Percentiles rank a stretch among this genome's conserved stretches.
Conservation (phyloP, 2,329 filamentous ascomycete species). For the Colletotrichum musicola region DNA sequence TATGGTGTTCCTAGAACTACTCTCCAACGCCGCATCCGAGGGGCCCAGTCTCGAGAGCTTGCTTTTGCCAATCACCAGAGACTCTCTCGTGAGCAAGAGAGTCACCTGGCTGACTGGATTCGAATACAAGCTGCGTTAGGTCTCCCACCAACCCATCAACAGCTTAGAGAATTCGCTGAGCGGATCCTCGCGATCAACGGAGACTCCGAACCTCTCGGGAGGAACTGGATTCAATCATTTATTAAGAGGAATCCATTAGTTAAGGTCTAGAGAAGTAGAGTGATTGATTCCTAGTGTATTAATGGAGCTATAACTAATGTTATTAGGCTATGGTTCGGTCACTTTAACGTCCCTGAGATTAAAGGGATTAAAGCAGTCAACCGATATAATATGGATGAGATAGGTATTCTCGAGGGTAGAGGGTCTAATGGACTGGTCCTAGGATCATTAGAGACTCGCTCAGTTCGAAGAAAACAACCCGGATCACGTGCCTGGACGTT, state of each 20-base stretch:
- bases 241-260: neutral
- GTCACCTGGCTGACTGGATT: conserved; percentile 24
- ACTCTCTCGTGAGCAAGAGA: conserved; percentile 16
- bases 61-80: no score
- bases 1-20: neutral
- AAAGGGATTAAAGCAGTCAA: neutral
- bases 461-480: neutral
- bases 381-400: neutral
- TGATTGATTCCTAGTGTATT: neutral
- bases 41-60: no score
- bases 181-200: neutral
- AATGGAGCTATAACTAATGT: neutral
- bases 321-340: neutral
- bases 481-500: no score
- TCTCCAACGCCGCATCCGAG: fast-evolving
- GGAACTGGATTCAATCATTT: neutral
- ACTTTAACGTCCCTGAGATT: neutral
- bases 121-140: conserved; percentile 25
- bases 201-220: neutral
- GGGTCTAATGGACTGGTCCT: neutral
- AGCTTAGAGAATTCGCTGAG: conserved; percentile 24
- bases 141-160: conserved; percentile 19
- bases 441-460: neutral
- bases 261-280: neutral
- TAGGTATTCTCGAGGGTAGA: neutral